A percentile compares a stretch with the other conserved stretches of the same genome.
Evolutionary conservation across 495 filamentous ascomycete species (phyloP).

Genomic region (Staphylotrichum longicolle): DNA sequence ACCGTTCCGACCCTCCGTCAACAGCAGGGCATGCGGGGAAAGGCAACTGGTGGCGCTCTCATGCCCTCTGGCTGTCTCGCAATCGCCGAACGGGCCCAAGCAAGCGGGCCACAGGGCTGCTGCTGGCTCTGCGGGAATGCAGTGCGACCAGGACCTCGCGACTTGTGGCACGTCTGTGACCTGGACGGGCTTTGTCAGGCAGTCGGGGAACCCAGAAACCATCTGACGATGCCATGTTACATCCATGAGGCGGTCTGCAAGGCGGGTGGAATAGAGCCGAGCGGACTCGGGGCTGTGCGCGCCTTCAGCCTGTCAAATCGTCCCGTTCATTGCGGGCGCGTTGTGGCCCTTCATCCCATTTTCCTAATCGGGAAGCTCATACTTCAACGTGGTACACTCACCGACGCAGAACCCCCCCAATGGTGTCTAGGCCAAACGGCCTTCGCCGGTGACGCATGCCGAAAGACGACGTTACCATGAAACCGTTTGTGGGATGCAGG

Average conservation of each 20-base stretch:
- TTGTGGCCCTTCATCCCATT: background rate
- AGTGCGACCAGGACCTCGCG: background rate
- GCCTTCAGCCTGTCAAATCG: background rate
- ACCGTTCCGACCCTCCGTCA: background rate
- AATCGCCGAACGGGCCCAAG: background rate
- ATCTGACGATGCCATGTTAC: background rate
- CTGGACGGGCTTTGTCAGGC: background rate
- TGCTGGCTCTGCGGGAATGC: background rate
- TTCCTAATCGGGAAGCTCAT: background rate
- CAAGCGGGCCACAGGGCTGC: constrained; percentile 4
- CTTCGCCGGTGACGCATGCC: background rate
- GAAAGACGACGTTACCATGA: constrained; percentile 4
- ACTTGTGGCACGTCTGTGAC: background rate
- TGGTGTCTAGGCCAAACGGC: background rate
- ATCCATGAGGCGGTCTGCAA: constrained; percentile 8
- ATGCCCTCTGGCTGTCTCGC: background rate
- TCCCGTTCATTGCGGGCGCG: background rate
- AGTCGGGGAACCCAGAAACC: background rate
- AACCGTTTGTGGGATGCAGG: background rate
- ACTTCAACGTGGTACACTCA: background rate
- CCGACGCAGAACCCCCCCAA: background rate
- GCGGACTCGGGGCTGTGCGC: constrained; percentile 1
- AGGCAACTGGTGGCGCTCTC: background rate
- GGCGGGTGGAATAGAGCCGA: background rate
- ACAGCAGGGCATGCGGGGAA: background rate